Conservation (phyloP, 2,329 filamentous ascomycete genomes). For the Aureobasidium mangrovei region DNA sequence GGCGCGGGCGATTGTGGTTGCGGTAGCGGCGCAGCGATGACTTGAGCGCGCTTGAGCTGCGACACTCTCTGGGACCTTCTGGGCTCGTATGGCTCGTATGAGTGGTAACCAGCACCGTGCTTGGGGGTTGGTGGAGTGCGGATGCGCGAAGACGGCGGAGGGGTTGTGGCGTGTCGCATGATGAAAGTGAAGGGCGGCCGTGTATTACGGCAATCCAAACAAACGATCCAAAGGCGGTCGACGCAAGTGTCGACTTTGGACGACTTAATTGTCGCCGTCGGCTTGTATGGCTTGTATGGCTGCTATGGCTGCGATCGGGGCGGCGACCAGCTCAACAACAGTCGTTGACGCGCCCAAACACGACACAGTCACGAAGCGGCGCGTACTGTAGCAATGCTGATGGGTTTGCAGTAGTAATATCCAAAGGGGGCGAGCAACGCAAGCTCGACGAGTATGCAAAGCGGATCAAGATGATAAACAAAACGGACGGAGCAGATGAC, state of each 20-base stretch:
- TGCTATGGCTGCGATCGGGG: no score
- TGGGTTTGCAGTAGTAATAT: neutral
- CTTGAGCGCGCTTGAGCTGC: neutral
- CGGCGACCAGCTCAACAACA: neutral
- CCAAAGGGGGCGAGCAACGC: neutral
- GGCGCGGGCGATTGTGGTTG: neutral
- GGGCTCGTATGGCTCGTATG: slow-evolving; percentile 64
- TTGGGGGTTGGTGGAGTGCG: slow-evolving; percentile 62
- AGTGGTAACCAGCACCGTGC: slow-evolving; percentile 54
- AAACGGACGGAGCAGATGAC: neutral
- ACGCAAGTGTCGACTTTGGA: neutral
- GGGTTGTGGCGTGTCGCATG: slow-evolving; percentile 24
- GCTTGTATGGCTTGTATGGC: no score
- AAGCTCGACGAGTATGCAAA: neutral
- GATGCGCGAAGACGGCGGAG: slow-evolving; percentile 54
- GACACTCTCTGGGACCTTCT: slow-evolving; percentile 57
- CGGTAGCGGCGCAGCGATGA: neutral
- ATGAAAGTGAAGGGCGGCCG: slow-evolving; percentile 1
- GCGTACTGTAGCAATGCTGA: neutral
- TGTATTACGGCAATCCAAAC: neutral
- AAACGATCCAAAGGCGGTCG: neutral
- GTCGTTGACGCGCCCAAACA: slow-evolving; percentile 1
- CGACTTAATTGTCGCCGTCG: neutral
- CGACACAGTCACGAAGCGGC: neutral
- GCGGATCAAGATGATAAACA: neutral